Evolutionary conservation across 371 early-diverging fungal genomes (phyloP).

Genomic region (Saksenaea vasiformis): DNA sequence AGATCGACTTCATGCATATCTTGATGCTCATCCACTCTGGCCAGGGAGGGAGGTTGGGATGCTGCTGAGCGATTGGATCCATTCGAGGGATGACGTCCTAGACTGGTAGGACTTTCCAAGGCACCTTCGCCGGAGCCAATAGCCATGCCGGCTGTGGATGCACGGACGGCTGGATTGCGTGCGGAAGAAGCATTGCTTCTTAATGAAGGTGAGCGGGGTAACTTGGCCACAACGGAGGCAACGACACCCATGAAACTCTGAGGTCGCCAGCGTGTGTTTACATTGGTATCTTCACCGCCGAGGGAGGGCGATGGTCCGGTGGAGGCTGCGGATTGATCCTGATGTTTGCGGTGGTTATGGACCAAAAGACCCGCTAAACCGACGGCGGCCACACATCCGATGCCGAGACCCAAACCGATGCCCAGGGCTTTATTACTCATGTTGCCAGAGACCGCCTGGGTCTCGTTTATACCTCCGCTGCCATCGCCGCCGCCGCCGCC

Average conservation of each 20-base stretch:
- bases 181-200: constrained; percentile 32
- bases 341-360: constrained; percentile 26
- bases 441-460: constrained; percentile 22
- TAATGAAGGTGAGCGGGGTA: constrained; percentile 50
- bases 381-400: constrained; percentile 46
- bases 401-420: constrained; percentile 46
- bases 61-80: constrained; percentile 23
- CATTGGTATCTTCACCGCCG: constrained; percentile 10
- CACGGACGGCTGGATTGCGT: constrained; percentile 10
- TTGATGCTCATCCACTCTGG: constrained; percentile 20
- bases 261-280: constrained; percentile 47
- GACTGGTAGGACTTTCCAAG: constrained; percentile 13
- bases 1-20: constrained; percentile 25
- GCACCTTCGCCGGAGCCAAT: constrained; percentile 24
- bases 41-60: constrained; percentile 25
- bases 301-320: neutral
- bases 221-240: constrained; percentile 43
- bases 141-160: constrained; percentile 16
- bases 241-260: constrained; percentile 53
- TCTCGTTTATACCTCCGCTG: constrained; percentile 12
- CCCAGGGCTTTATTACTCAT: constrained; percentile 38
- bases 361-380: constrained; percentile 44
- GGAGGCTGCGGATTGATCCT: constrained; percentile 6
- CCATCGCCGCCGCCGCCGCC: constrained; percentile 6
- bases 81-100: constrained; percentile 23